A percentile compares a stretch with the other conserved stretches of the same genome.
phyloP scores from a whole-genome alignment of 2,329 filamentous ascomycete species.

The Xylariaceae sp. region DNA sequence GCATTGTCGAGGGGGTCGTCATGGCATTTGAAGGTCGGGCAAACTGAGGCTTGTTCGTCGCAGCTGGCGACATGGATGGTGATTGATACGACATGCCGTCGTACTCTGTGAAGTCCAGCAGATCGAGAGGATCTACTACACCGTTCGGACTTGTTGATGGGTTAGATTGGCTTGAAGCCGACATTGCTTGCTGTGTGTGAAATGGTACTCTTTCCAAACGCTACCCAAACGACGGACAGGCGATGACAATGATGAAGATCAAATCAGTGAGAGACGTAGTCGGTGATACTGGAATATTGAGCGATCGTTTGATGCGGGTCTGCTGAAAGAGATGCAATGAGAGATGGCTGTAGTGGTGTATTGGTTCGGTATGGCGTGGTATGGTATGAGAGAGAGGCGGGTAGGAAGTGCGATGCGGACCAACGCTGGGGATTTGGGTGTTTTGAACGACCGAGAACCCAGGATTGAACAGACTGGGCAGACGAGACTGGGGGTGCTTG shows the following conservation, averaged over 20 bases:
- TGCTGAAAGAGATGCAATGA: too few species aligned
- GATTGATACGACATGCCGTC: slow-evolving; percentile 58
- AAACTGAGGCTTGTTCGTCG: slow-evolving; percentile 50
- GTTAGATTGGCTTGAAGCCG: slow-evolving; percentile 16
- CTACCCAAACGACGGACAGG: not conserved
- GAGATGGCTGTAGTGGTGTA: slow-evolving; percentile 1
- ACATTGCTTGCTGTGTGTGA: slow-evolving; percentile 8
- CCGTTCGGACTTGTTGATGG: slow-evolving; percentile 18
- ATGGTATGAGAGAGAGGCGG: slow-evolving; percentile 3
- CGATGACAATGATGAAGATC: not conserved
- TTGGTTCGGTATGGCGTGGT: slow-evolving; percentile 3
- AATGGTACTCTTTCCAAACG: not conserved
- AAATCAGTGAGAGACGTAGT: too few species aligned
- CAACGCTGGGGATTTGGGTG: slow-evolving; percentile 14
- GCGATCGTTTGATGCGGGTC: too few species aligned
- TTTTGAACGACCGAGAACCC: slow-evolving; percentile 11
- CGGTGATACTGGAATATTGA: too few species aligned
- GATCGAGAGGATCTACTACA: slow-evolving; percentile 49
- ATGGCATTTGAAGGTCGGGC: slow-evolving; percentile 47
- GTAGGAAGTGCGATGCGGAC: slow-evolving; percentile 10
- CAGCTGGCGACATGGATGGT: slow-evolving; percentile 53
- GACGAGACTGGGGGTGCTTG: not conserved
- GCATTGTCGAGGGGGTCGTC: slow-evolving; percentile 49
- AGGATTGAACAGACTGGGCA: not conserved
- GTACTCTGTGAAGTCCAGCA: slow-evolving; percentile 60